These are phyloP conservation scores for Hura crepitans DNA, from an alignment of 441 rosid genomes.

Conservation along the genomic window DNA sequence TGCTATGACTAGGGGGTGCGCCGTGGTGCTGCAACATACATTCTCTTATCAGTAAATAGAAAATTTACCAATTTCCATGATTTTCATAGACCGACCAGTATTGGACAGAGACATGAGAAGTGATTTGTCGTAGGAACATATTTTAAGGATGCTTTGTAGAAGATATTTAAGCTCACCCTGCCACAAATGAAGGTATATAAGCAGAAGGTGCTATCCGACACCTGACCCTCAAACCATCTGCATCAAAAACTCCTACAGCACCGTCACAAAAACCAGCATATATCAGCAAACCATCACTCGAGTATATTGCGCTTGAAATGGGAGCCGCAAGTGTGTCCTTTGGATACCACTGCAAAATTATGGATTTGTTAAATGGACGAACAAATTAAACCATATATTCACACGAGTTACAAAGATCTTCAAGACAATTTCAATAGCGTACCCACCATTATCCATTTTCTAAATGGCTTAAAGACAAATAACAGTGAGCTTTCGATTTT, in stretches of 20 bases:
- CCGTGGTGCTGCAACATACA: constrained; percentile 23
- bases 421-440: neutral
- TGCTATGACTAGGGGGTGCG: constrained; percentile 41
- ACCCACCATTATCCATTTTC: neutral
- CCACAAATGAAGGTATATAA: constrained; percentile 36
- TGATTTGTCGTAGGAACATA: neutral
- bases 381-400: neutral
- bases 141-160: neutral
- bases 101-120: neutral
- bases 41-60: neutral
- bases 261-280: constrained; percentile 56
- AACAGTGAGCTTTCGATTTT: neutral
- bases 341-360: constrained; percentile 50
- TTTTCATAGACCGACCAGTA: neutral
- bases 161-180: constrained; percentile 28
- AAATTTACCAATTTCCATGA: neutral
- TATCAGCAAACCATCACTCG: constrained; percentile 45
- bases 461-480: neutral
- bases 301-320: constrained; percentile 52
- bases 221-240: constrained; percentile 42
- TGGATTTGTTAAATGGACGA: neutral
- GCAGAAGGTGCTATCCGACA: constrained; percentile 56
- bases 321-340: constrained; percentile 44
- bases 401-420: neutral
- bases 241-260: constrained; percentile 56